Percentiles rank a stretch among this genome's conserved stretches.
phyloP scores from a whole-genome alignment of 225 moss, liverwort and hornwort genomes.

The Polytrichum commune region DNA sequence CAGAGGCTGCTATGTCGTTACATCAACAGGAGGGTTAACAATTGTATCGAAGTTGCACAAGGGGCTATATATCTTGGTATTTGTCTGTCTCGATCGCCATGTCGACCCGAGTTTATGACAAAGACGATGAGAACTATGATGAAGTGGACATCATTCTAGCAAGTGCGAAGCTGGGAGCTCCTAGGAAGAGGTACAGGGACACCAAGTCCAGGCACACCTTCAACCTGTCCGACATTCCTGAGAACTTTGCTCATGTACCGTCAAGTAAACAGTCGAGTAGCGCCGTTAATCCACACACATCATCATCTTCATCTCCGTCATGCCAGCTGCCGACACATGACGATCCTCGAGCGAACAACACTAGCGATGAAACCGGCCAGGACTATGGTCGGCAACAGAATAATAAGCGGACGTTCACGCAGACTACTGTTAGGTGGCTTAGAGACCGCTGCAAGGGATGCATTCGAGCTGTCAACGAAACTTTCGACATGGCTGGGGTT shows the following conservation, averaged over 20 bases:
- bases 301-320: too few species aligned
- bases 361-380: too few species aligned
- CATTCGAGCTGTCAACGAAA: conserved; percentile 16
- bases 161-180: conserved; percentile 31
- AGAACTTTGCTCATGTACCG: conserved; percentile 53
- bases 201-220: conserved; percentile 40
- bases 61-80: too few species aligned
- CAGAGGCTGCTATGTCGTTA: conserved; percentile 1
- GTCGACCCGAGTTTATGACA: conserved; percentile 51
- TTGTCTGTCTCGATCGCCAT: conserved; percentile 6
- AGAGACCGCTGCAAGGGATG: conserved; percentile 24
- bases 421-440: conserved; percentile 29
- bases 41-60: too few species aligned
- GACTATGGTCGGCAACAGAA: conserved; percentile 24
- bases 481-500: conserved; percentile 10
- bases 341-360: too few species aligned
- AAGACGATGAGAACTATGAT: conserved; percentile 35
- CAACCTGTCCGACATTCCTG: conserved; percentile 55
- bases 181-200: conserved; percentile 40
- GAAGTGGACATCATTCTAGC: conserved; percentile 49
- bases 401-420: conserved; percentile 1
- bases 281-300: too few species aligned
- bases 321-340: too few species aligned
- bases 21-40: neutral
- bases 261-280: neutral